Percentiles rank a stretch among this genome's conserved stretches.
These are phyloP conservation scores for Tuber brumale DNA, from an alignment of 495 filamentous ascomycete genomes.

Conservation along the genomic window DNA sequence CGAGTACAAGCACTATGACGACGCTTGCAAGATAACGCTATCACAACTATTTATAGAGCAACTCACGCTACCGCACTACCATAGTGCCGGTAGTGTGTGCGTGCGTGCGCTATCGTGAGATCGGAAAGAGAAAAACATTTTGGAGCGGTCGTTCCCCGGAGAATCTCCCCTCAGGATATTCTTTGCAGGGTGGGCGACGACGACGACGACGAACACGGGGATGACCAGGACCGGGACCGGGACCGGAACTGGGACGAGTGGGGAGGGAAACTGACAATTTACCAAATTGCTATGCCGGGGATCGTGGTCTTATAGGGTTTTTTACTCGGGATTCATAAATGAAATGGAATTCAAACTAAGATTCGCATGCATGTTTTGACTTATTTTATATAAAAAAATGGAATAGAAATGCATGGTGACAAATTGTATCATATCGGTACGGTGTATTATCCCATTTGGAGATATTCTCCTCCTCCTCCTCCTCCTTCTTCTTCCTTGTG, in stretches of 20 bases:
- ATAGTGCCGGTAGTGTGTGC: too few species aligned
- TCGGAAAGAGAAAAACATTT: too few species aligned
- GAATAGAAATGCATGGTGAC: neutral
- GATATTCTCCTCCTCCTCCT: neutral
- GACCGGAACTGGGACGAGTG: neutral
- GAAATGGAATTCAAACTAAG: neutral
- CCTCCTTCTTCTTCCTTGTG: neutral
- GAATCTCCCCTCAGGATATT: neutral
- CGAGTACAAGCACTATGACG: neutral
- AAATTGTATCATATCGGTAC: neutral
- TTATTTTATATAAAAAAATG: too few species aligned
- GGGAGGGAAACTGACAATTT: too few species aligned
- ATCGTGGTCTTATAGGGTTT: neutral
- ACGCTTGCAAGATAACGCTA: neutral
- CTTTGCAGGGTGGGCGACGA: neutral
- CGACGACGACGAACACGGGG: neutral
- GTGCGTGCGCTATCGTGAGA: too few species aligned
- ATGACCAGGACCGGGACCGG: neutral
- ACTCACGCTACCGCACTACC: neutral
- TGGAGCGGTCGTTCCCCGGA: neutral
- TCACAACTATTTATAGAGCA: neutral
- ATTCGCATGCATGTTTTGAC: neutral
- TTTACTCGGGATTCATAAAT: neutral
- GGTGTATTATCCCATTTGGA: neutral
- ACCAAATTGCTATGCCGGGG: neutral